Conservation (phyloP, 2,329 filamentous ascomycete species). For the Zarea fungicola region DNA sequence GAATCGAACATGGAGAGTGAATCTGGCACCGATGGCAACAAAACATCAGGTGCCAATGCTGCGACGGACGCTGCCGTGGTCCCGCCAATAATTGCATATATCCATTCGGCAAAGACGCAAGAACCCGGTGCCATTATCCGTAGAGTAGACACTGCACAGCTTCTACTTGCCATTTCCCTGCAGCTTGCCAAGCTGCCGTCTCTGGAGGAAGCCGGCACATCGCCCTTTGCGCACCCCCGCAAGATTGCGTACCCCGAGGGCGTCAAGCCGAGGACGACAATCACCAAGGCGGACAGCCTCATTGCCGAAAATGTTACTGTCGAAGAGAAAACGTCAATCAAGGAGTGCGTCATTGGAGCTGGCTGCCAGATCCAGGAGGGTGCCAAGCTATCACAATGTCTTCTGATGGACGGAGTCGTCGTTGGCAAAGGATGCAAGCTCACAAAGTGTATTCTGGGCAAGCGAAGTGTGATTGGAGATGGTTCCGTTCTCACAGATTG, state of each 20-base stretch:
- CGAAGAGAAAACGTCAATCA: slow-evolving; percentile 85
- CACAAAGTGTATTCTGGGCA: slow-evolving; percentile 81
- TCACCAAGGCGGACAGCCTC: slow-evolving; percentile 75
- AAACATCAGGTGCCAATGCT: background rate
- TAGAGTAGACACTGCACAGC: slow-evolving; percentile 79
- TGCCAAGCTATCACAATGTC: slow-evolving; percentile 79
- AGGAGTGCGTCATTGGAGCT: slow-evolving; percentile 82
- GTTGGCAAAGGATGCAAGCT: slow-evolving; percentile 80
- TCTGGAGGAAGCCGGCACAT: slow-evolving; percentile 59
- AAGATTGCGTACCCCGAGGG: slow-evolving; percentile 83
- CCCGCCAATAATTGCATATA: slow-evolving; percentile 74
- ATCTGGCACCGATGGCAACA: slow-evolving; percentile 20
- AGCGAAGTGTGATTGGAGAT: slow-evolving; percentile 76
- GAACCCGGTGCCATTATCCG: slow-evolving; percentile 62
- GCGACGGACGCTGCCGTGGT: slow-evolving; percentile 28
- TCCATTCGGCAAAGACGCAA: slow-evolving; percentile 56
- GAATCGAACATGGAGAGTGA: slow-evolving; percentile 26
- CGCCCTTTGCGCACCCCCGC: slow-evolving; percentile 69
- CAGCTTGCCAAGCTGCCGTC: slow-evolving; percentile 80
- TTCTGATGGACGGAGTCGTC: slow-evolving; percentile 88
- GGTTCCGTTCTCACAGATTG: slow-evolving; percentile 78
- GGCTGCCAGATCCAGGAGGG: slow-evolving; percentile 82
- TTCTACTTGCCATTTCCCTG: slow-evolving; percentile 77
- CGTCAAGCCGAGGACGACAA: slow-evolving; percentile 73
- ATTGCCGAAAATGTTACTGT: slow-evolving; percentile 86